Base-by-base conservation (phyloP, 164 flowering plant species). In the Macadamia integrifolia region DNA sequence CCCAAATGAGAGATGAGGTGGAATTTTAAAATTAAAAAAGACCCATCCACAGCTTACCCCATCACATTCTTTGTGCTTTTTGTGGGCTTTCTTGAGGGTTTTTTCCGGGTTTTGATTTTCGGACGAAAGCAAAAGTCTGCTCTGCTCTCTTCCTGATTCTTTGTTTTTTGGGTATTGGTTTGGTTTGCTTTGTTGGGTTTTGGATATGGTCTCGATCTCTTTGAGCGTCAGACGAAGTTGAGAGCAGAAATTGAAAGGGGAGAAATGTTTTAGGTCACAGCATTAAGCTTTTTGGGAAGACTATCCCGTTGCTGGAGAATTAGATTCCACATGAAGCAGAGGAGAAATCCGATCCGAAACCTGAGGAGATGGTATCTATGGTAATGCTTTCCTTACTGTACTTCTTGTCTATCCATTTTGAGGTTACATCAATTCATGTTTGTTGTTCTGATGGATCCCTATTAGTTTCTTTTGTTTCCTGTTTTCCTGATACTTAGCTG, bases 241-340 rank as follows among this genome's bases (percentile, higher is more conserved):
- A 12, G 32, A 18, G 48, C 43, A 18, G 40, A 64, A 58, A 50
- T 59, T 43, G 71, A 70, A 63, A 60, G 64, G 15, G 61, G 64
- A 35, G 67, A 50, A 49, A 75, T 75, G 78, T 62, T 69, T 46
- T 69, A 64, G 61, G 17, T 32, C 13, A 78, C 66, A 58, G 81
- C 13, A 75, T 84, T 50, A 84, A 80, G 83, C 85, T 84, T 49
- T 84, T 84, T 53, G 87, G 87, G 13, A 74, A 71, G 58, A 82
- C 77, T 60, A 82, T 84, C 62, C 78, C 82, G 18, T 53, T 77
- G 52, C 71, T 76, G 58, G 72, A 79, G 35, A 9, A 43, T 44
- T 75, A 61, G 72, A 65, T 75, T 76, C 74, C 69, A 69, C 72
- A 53, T 44, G 65, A 46, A 6, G 10, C 56, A 8, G 62, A 62